A percentile compares a stretch with the other conserved stretches of the same genome.
phyloP scores from a whole-genome alignment of 257 asterid genomes.

The Eucommia ulmoides region DNA sequence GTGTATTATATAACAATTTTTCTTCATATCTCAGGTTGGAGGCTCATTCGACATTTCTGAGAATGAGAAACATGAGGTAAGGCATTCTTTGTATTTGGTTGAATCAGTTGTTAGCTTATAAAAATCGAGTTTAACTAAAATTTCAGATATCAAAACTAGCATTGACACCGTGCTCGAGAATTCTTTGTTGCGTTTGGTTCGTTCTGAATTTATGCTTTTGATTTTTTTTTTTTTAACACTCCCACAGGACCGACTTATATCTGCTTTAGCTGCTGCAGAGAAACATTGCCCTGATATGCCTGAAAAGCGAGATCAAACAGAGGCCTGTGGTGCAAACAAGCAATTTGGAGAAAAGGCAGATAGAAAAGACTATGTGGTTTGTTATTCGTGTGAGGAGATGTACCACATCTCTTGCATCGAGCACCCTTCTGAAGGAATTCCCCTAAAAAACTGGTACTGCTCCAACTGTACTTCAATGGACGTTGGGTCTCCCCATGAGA shows the following conservation, averaged over 20 bases:
- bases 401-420: conserved; percentile 70
- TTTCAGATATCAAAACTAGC: neutral
- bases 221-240: neutral
- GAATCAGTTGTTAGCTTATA: neutral
- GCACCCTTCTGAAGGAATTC: conserved; percentile 63
- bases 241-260: neutral
- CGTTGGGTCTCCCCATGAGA: conserved; percentile 50
- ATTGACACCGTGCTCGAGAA: no score
- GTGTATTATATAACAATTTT: no score
- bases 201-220: no score
- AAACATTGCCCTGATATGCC: conserved; percentile 9
- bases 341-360: conserved; percentile 54
- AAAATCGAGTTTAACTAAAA: neutral
- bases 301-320: conserved; percentile 35
- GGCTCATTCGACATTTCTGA: no score
- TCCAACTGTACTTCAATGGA: conserved; percentile 52
- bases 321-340: conserved; percentile 22
- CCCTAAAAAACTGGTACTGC: conserved; percentile 74
- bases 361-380: conserved; percentile 56
- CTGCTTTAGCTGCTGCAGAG: neutral
- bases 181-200: no score
- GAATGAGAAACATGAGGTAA: neutral
- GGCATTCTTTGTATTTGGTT: neutral
- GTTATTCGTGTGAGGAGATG: conserved; percentile 88
- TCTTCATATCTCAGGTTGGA: neutral